These are phyloP conservation scores for Cyanidiococcus yangmingshanensis DNA, from an alignment of 23 red algal genomes.

Conservation along the genomic window DNA sequence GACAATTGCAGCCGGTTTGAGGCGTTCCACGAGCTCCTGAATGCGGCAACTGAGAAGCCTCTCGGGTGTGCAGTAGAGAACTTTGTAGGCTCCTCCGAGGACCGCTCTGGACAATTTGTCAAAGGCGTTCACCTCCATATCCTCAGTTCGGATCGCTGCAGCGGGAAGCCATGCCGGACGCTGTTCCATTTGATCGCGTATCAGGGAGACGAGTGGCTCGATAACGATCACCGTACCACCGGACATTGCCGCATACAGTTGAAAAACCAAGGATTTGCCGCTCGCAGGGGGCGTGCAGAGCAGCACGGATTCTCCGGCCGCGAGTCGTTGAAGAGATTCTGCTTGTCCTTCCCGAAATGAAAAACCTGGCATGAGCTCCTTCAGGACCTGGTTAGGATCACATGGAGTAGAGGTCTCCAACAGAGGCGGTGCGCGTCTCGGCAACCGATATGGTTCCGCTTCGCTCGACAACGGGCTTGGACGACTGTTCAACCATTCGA, in stretches of 20 bases:
- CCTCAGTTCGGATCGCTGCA: conserved; percentile 29
- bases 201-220: conserved; percentile 47
- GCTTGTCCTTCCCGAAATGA: conserved; percentile 38
- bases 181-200: conserved; percentile 35
- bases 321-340: conserved; percentile 24
- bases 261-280: conserved; percentile 54
- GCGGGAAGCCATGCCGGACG: conserved; percentile 28
- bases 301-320: conserved; percentile 26
- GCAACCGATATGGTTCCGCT: too few relatives aligned
- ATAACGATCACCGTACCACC: conserved; percentile 53
- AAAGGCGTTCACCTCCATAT: conserved; percentile 8
- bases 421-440: not conserved
- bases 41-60: conserved; percentile 53
- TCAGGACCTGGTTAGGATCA: not conserved
- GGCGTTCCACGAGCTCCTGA: conserved; percentile 19
- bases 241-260: conserved; percentile 47
- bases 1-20: conserved; percentile 38
- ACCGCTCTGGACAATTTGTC: conserved; percentile 17
- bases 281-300: conserved; percentile 52
- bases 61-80: conserved; percentile 69
- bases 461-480: not conserved
- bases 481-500: not conserved
- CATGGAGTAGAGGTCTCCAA: not conserved
- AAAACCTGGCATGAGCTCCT: not conserved
- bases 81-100: conserved; percentile 33